Evolutionary conservation across 768 basidiomycete genomes (phyloP), one percentile per base, ranked within the genome.

Genomic region (Rhizopogon salebrosus): DNA sequence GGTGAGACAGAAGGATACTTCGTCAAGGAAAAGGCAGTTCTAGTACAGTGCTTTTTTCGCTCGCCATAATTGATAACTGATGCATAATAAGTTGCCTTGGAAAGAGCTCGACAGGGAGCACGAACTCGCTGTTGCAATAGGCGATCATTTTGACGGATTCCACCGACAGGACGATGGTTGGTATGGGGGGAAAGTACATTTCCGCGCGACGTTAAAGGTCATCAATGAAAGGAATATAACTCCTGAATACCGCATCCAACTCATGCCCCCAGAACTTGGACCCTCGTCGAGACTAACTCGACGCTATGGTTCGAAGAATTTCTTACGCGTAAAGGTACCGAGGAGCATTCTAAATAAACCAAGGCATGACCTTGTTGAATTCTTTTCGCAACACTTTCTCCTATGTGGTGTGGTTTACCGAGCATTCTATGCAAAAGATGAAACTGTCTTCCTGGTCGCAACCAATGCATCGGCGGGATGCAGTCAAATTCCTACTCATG

Each of bases 101-200:
- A 60, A 61, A 39, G 82, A 87, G 60, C 66, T 87, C 3, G 84
- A 87, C 57, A 64, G 58, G 4, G 86, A 89, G 60, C 75, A 79
- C 34, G 57, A 62, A 1, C 67, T 23, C 22, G 51, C 39, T 24
- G 14, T 46, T 22, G 45, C 45, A 34, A 34, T 46, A 20, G 45
- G 45, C 16, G 13, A 31, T 6, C 23, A 6, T 9, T 29, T 24
- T n/a, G 65, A 6, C 5, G 83, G 79, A 1, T 69, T 74, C 46
- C 68, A 71, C 18, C 56, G 63, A 13, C 61, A 69, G 18, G 57
- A 64, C 26, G 64, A 70, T 4, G 67, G 65, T 6, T 85, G 80
- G 79, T 84, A 81, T 56, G 85, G 82, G 1, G 86, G 87, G 0
- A 77, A 79, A 57, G 72, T 86, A 0, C 70, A 78, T 4, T 86